Percentiles rank a stretch among this genome's conserved stretches.
phyloP scores from a whole-genome alignment of 495 filamentous ascomycete species.

The Xylaria nigripes region DNA sequence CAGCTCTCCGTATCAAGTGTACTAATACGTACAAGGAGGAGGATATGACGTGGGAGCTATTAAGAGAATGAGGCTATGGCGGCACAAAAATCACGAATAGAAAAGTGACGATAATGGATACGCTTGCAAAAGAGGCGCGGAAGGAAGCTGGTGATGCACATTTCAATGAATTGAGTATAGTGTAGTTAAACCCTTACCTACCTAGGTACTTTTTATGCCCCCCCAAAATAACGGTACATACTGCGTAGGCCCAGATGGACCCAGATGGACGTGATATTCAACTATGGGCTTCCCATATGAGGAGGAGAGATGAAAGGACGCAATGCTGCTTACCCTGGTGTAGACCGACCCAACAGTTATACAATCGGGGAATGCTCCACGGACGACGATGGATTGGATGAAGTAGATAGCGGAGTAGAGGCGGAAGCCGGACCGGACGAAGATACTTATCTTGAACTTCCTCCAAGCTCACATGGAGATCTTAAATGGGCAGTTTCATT shows the following conservation, averaged over 20 bases:
- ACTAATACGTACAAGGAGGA: too few species aligned
- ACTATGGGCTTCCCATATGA: conserved; percentile 24
- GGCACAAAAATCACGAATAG: too few species aligned
- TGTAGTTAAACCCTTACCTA: too few species aligned
- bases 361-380: conserved; percentile 16
- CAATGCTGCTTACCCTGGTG: neutral
- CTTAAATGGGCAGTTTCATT: neutral
- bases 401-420: neutral
- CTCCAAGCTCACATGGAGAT: neutral
- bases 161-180: too few species aligned
- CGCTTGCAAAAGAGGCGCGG: too few species aligned
- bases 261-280: conserved; percentile 6
- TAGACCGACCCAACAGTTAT: neutral
- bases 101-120: too few species aligned
- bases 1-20: too few species aligned
- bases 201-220: too few species aligned
- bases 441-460: neutral
- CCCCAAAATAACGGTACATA: too few species aligned
- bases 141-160: too few species aligned
- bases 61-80: too few species aligned
- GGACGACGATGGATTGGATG: conserved; percentile 9
- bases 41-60: too few species aligned
- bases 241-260: conserved; percentile 5
- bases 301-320: conserved; percentile 13
- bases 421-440: neutral